These are phyloP conservation scores for Jasminum sambac DNA, from an alignment of 257 asterid genomes.

Conservation along the genomic window DNA sequence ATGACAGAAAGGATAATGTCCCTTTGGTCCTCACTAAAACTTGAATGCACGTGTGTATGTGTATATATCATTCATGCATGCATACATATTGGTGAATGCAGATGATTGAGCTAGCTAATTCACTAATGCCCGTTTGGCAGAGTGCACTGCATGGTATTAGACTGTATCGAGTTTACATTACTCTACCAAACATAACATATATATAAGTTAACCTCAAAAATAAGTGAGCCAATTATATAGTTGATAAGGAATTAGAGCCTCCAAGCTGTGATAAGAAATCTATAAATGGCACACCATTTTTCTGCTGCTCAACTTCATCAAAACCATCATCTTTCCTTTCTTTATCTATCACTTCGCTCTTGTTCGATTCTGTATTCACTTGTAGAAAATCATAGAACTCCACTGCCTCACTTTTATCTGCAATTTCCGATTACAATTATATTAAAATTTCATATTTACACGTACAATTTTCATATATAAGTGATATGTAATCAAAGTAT, in stretches of 20 bases:
- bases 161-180: background rate
- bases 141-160: background rate
- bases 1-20: background rate
- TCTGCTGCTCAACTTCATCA: slow-evolving; percentile 62
- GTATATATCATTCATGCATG: slow-evolving; percentile 16
- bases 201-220: background rate
- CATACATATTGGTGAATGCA: too few relatives aligned
- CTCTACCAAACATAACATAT: background rate
- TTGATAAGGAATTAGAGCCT: slow-evolving; percentile 29
- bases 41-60: background rate
- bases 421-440: slow-evolving; percentile 23
- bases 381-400: slow-evolving; percentile 73
- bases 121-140: slow-evolving; percentile 1
- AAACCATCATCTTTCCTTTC: slow-evolving; percentile 41
- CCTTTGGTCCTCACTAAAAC: background rate
- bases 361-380: slow-evolving; percentile 69
- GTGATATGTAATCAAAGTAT: background rate
- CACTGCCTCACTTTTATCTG: slow-evolving; percentile 53
- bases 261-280: slow-evolving; percentile 60
- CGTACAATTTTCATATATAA: background rate
- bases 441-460: background rate
- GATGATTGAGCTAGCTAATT: background rate
- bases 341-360: slow-evolving; percentile 68
- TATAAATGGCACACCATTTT: slow-evolving; percentile 32
- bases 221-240: background rate